These are phyloP conservation scores for Brettanomyces anomalus DNA, from an alignment of 805 yeast species.

Conservation along the genomic window DNA sequence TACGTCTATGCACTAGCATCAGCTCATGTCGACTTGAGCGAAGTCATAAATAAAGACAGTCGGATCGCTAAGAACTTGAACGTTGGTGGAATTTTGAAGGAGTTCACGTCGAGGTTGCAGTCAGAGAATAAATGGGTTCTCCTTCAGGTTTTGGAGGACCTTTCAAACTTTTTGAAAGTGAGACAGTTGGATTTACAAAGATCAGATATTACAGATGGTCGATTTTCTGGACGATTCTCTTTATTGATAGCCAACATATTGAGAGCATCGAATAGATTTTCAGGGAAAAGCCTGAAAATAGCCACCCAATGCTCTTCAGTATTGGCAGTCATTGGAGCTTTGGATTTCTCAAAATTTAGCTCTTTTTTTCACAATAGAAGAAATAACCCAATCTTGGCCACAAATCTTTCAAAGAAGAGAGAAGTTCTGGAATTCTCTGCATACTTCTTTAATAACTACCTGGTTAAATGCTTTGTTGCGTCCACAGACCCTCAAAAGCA, in stretches of 20 bases:
- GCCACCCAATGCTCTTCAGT: conserved; percentile 58
- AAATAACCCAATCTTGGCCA: conserved; percentile 41
- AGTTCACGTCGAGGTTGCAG: conserved; percentile 45
- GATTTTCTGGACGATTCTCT: conserved; percentile 28
- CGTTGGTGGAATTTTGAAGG: conserved; percentile 26
- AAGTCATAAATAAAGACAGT: conserved; percentile 12
- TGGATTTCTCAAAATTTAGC: conserved; percentile 53
- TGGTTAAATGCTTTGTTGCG: conserved; percentile 85
- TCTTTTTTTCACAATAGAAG: conserved; percentile 22
- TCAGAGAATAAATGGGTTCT: conserved; percentile 66
- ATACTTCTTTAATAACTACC: conserved; percentile 52
- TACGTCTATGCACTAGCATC: conserved; percentile 44
- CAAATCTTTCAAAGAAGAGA: conserved; percentile 49
- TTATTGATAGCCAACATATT: conserved; percentile 43
- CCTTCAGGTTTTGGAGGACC: conserved; percentile 59
- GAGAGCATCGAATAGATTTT: conserved; percentile 49
- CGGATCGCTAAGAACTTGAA: conserved; percentile 20
- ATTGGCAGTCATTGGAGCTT: conserved; percentile 67
- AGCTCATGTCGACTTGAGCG: conserved; percentile 29
- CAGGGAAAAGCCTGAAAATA: conserved; percentile 30
- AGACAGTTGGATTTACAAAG: conserved; percentile 43
- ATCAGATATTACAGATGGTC: conserved; percentile 29
- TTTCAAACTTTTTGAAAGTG: conserved; percentile 41
- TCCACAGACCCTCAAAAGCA: conserved; percentile 83
- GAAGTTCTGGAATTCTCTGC: conserved; percentile 63